phyloP scores from a whole-genome alignment of 805 yeast genomes.

The Pichia nakasei region DNA sequence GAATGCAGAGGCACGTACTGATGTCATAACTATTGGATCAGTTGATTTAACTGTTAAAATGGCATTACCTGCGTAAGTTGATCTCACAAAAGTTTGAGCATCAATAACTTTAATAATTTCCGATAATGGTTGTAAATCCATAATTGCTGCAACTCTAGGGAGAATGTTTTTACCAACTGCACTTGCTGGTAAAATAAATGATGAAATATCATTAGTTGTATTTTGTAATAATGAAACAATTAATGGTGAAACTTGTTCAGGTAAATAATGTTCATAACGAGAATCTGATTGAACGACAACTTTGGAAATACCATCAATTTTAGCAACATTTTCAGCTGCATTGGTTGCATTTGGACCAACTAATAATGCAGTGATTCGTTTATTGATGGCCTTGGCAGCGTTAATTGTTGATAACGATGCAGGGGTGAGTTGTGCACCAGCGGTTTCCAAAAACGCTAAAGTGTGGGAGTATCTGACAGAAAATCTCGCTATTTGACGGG shows the following conservation, averaged over 20 bases:
- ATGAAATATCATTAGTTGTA: conserved; percentile 46
- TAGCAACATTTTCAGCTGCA: conserved; percentile 43
- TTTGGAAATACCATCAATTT: conserved; percentile 44
- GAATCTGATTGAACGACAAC: conserved; percentile 50
- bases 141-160: conserved; percentile 78
- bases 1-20: conserved; percentile 85
- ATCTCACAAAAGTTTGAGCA: conserved; percentile 73
- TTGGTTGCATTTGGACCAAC: conserved; percentile 54
- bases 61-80: conserved; percentile 95
- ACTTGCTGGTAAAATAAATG: conserved; percentile 75
- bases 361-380: conserved; percentile 72
- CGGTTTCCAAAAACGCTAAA: conserved; percentile 65
- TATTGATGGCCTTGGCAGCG: conserved; percentile 71
- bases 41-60: conserved; percentile 66
- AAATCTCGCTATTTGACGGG: neutral
- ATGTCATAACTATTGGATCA: conserved; percentile 58
- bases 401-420: conserved; percentile 62
- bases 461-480: conserved; percentile 50
- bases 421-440: conserved; percentile 47
- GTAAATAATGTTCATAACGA: conserved; percentile 59
- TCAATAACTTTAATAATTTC: conserved; percentile 66
- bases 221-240: conserved; percentile 36
- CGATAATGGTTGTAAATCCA: conserved; percentile 82
- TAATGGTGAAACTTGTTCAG: conserved; percentile 77
- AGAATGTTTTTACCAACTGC: conserved; percentile 79